Evolutionary conservation across 208 protist species (phyloP), one percentile per base, ranked within the genome.

Genomic region (Leishmania martiniquensis): DNA sequence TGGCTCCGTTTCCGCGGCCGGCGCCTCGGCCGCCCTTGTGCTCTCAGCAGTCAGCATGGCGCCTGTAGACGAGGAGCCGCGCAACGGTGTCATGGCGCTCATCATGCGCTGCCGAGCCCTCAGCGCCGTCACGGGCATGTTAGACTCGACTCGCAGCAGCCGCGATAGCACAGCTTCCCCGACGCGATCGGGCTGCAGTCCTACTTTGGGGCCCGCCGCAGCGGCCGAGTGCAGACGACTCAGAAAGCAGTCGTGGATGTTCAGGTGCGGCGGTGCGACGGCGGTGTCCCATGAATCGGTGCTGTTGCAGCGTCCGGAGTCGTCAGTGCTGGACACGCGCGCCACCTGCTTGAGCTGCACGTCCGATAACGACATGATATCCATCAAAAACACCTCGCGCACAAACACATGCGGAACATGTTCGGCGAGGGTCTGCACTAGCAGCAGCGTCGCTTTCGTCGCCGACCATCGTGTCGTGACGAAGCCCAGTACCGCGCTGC

Each of bases 71-170:
- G 65, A 32, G 20, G 42, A 51, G 22, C 42, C 10, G n/a, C 15
- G 44, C 7, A 60, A 25, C 51, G 29, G 37, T 12, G 66, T 51
- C 73, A 79, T 79, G 10, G 74, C 74, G 29, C 70, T 75, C 75
- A 77, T 80, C 47, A 83, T 72, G 55, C 65, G 63, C 76, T 80
- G 76, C 22, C 72, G 76, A 10, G 76, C 65, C 32, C 82, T 81
- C 63, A 90, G 71, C 54, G 82, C 60, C 12, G 65, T 69, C 9
- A 70, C 32, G 2, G 87, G 84, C 72, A 85, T 76, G 77, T 91
- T 88, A 17, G 79, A 80, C 83, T 95, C 91, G 0, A 91, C 86
- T 37, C 83, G 72, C 47, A 95, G 77, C 75, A 95, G 68, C 32
- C 83, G 83, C 60, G 84, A 59, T 44, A 95, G 80, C 54, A 92